phyloP scores from a whole-genome alignment of 352 stramenopile species.

The Phytophthora fragariaefolia region DNA sequence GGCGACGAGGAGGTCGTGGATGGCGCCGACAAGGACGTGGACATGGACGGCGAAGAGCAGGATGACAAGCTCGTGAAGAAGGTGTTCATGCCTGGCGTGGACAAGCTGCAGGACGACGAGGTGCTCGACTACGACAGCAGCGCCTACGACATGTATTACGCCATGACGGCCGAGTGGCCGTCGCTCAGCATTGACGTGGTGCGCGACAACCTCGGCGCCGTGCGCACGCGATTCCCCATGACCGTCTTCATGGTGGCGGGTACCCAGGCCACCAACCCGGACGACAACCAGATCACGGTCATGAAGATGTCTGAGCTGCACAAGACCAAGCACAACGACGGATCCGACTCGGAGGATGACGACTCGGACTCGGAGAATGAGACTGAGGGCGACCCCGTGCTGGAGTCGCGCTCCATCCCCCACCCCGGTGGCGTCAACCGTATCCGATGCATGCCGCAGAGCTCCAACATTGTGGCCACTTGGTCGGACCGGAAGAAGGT shows the following conservation, averaged over 20 bases:
- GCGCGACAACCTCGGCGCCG: slow-evolving; percentile 94
- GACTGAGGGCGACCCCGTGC: slow-evolving; percentile 95
- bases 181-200: slow-evolving; percentile 98
- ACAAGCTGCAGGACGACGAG: slow-evolving; percentile 92
- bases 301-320: slow-evolving; percentile 98
- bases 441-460: slow-evolving; percentile 95
- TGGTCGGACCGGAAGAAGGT: slow-evolving; percentile 97
- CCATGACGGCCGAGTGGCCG: slow-evolving; percentile 97
- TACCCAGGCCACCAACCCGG: slow-evolving; percentile 93
- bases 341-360: slow-evolving; percentile 76
- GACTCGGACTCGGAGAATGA: slow-evolving; percentile 93
- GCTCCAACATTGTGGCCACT: slow-evolving; percentile 96
- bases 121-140: slow-evolving; percentile 98
- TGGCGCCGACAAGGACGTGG: slow-evolving; percentile 64
- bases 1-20: slow-evolving; percentile 73
- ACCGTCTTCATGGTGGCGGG: slow-evolving; percentile 96
- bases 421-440: slow-evolving; percentile 97
- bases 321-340: slow-evolving; percentile 90
- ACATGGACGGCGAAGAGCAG: slow-evolving; percentile 77
- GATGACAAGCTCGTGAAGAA: slow-evolving; percentile 71
- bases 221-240: slow-evolving; percentile 95
- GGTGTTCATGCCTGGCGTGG: slow-evolving; percentile 95
- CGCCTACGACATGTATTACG: slow-evolving; percentile 99
- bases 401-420: slow-evolving; percentile 95
- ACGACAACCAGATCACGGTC: slow-evolving; percentile 98